Percentiles rank a stretch among this genome's conserved stretches.
phyloP scores from a whole-genome alignment of 1,284 basidiomycete genomes.

The Mycosarcoma maydis region DNA sequence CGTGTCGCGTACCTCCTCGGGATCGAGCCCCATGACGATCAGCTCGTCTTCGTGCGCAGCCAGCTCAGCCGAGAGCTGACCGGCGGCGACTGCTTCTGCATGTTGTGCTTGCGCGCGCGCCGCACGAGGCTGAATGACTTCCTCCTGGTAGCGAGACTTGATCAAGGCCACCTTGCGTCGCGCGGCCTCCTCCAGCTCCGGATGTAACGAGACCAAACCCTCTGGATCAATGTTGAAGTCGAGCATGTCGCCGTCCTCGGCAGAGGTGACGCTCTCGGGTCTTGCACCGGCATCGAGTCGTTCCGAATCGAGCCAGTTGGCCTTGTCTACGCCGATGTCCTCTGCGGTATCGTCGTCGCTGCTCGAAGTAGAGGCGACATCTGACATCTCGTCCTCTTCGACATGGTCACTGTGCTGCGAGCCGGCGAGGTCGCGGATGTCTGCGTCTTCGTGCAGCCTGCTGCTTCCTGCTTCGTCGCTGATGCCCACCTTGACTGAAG shows the following conservation, averaged over 20 bases:
- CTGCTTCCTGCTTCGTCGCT: conserved; percentile 6
- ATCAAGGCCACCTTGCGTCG: conserved; percentile 57
- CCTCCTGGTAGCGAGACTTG: conserved; percentile 53
- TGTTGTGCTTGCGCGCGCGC: conserved; percentile 52
- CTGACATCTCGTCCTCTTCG: conserved; percentile 42
- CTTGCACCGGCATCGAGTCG: conserved; percentile 24
- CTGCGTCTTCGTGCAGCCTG: conserved; percentile 20
- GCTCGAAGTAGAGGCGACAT: conserved; percentile 40
- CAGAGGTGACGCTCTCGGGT: conserved; percentile 52
- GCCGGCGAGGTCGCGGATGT: conserved; percentile 22
- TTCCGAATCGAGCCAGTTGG: conserved; percentile 40
- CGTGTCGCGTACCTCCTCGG: conserved; percentile 81
- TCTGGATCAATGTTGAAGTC: conserved; percentile 63
- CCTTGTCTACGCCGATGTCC: conserved; percentile 18
- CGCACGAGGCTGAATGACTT: conserved; percentile 54
- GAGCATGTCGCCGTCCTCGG: conserved; percentile 44
- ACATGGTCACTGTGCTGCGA: conserved; percentile 8
- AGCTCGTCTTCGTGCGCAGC: conserved; percentile 64
- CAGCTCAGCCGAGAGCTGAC: conserved; percentile 52
- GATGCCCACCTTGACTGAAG: conserved; percentile 12
- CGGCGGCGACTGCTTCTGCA: conserved; percentile 48
- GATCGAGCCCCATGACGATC: conserved; percentile 62
- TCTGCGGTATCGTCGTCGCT: conserved; percentile 39
- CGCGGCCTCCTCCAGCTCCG: conserved; percentile 59
- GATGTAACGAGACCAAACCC: conserved; percentile 59